These are phyloP conservation scores for Hymenoscyphus fraxineus DNA, from an alignment of 2,329 filamentous ascomycete genomes.

Conservation along the genomic window DNA sequence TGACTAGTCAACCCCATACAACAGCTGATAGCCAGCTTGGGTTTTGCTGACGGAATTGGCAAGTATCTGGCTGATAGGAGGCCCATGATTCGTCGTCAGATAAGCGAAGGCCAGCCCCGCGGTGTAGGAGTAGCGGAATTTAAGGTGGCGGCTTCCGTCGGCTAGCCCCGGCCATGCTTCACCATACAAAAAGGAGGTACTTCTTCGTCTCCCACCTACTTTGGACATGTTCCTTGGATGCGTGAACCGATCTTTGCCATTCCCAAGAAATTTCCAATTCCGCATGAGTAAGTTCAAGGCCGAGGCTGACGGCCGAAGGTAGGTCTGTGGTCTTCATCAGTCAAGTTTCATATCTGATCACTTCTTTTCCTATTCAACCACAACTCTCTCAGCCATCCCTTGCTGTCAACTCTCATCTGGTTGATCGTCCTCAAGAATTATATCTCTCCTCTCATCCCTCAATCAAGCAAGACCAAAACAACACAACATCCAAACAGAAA, in stretches of 20 bases:
- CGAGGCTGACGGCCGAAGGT: neutral
- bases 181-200: slow-evolving; percentile 14
- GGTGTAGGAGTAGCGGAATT: slow-evolving; percentile 9
- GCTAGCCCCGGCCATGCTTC: neutral
- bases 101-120: slow-evolving; percentile 4
- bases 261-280: neutral
- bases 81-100: neutral
- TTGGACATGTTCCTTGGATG: neutral
- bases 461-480: neutral
- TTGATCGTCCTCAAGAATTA: too few relatives aligned
- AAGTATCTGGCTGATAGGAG: neutral
- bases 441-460: neutral
- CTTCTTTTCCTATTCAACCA: neutral
- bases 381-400: neutral
- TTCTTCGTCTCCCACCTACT: slow-evolving; percentile 9
- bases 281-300: slow-evolving; percentile 1
- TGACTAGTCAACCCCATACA: neutral
- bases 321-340: neutral
- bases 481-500: neutral
- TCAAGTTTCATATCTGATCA: neutral
- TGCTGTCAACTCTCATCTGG: neutral
- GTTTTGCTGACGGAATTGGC: slow-evolving; percentile 7
- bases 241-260: neutral
- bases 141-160: slow-evolving; percentile 11
- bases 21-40: neutral